Base-by-base conservation (phyloP, 2,329 filamentous ascomycete genomes). In the Colletotrichum sp. region DNA sequence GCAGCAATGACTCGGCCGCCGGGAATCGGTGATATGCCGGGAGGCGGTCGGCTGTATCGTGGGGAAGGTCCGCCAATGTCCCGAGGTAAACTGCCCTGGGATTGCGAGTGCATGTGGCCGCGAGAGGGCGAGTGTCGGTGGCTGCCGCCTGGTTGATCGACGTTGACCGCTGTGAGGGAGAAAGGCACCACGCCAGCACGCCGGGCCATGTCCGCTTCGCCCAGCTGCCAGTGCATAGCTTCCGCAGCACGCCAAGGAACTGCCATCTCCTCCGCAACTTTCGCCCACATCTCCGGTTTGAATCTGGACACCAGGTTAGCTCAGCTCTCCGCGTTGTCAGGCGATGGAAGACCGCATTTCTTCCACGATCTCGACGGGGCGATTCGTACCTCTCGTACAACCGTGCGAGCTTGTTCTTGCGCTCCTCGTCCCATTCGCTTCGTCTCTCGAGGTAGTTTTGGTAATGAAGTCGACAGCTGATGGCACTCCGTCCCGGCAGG, bases 171-270 rank as follows among this genome's bases (percentile, higher is more conserved):
- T 16, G 93, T 92, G 34, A 95, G 87, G 5, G 93, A 92, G 85
- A 98, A 98, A 2, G 96, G 95, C 9, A 75, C 93, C 49, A 97
- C 95, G 60, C 97, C 97, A 57, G 96, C 96, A 75, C 96, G 94
- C 77, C 94, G 92, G 64, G 96, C 96, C 95, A 99, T 99, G 81
- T 99, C 97, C 80, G 93, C 89, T 84, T 98, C 95, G 78, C 96
- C 96, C 71, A 99, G 89, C 82, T 98, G 95, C 96, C 97, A 99
- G 86, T 99, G 97, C 96, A 98, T 98, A 6, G 95, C 96, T 86
- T 99, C 96, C 64, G 95, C 96, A 21, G 97, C 96, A 81, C 97
- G 92, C 96, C 96, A 99, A 44, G 96, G 97, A 73, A 98, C 94
- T 34, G 93, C 93, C 93, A 99, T 96, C 85, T 99, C 96, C 84